phyloP scores from a whole-genome alignment of 2,329 filamentous ascomycete species.

The Rosellinia necatrix region DNA sequence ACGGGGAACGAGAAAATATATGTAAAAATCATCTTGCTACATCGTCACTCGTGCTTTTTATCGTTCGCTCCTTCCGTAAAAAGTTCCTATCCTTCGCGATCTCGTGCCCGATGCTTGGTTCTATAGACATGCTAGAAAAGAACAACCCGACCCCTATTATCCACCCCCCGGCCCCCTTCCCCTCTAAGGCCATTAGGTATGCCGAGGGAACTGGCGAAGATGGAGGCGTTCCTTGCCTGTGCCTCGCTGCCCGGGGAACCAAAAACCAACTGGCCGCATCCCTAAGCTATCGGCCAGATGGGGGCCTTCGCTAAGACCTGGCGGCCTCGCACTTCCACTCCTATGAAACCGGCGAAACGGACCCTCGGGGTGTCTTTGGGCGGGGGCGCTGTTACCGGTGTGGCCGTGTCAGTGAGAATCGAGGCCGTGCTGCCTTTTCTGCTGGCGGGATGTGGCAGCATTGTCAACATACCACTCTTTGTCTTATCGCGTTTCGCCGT shows the following conservation, averaged over 20 bases:
- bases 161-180: too few species aligned
- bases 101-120: constrained; percentile 17
- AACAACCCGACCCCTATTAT: too few species aligned
- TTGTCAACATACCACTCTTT: constrained; percentile 54
- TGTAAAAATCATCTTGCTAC: constrained; percentile 23
- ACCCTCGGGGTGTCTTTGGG: constrained; percentile 61
- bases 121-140: constrained; percentile 23
- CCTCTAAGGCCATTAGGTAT: neutral
- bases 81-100: constrained; percentile 3
- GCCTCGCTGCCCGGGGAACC: neutral
- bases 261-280: neutral
- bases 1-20: constrained; percentile 19
- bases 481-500: constrained; percentile 47
- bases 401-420: constrained; percentile 49
- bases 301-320: constrained; percentile 78
- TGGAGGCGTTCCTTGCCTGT: neutral
- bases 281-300: constrained; percentile 63
- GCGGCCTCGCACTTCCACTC: constrained; percentile 74
- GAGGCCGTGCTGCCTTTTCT: constrained; percentile 44
- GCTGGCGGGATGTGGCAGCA: constrained; percentile 39
- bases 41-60: constrained; percentile 23
- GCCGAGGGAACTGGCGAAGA: neutral
- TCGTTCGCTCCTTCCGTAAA: neutral
- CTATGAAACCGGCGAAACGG: constrained; percentile 76
- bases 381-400: constrained; percentile 39